phyloP scores from a whole-genome alignment of 768 basidiomycete species.

The Neoboletus magnificus region DNA sequence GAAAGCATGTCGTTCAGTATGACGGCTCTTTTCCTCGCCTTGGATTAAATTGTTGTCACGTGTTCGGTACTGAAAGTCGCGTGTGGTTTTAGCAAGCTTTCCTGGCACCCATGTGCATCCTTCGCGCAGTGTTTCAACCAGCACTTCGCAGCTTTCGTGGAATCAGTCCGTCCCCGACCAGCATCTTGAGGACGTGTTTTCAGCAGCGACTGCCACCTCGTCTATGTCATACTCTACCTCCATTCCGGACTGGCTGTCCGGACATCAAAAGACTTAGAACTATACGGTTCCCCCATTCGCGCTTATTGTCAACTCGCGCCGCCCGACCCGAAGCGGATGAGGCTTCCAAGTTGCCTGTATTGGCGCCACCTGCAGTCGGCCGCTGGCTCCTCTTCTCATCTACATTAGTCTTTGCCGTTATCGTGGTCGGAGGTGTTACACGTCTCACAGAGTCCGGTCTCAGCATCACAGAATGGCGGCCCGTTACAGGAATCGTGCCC shows the following conservation, averaged over 20 bases:
- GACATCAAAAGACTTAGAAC: neutral
- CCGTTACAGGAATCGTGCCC: conserved; percentile 84
- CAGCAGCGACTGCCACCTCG: neutral
- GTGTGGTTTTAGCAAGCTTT: neutral
- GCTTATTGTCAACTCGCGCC: conserved; percentile 40
- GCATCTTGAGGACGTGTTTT: conserved; percentile 9
- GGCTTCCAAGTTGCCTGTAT: conserved; percentile 45
- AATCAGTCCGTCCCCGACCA: neutral
- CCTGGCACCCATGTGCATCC: conserved; percentile 15
- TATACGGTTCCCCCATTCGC: conserved; percentile 28
- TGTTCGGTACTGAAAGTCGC: conserved; percentile 1
- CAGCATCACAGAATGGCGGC: conserved; percentile 97
- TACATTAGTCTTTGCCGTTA: conserved; percentile 82
- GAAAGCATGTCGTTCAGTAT: conserved; percentile 12
- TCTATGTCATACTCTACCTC: conserved; percentile 2
- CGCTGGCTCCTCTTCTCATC: conserved; percentile 86
- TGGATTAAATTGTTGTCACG: conserved; percentile 10
- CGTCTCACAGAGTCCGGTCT: conserved; percentile 96
- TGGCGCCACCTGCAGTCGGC: conserved; percentile 69
- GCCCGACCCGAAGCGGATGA: conserved; percentile 10
- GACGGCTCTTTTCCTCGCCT: too few species aligned
- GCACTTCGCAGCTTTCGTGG: conserved; percentile 7
- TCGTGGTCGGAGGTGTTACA: conserved; percentile 95
- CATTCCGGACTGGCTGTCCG: conserved; percentile 1
- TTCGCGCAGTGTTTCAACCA: conserved; percentile 21